These are phyloP conservation scores for Bacidia gigantensis DNA, from an alignment of 495 filamentous ascomycete species.

Conservation along the genomic window DNA sequence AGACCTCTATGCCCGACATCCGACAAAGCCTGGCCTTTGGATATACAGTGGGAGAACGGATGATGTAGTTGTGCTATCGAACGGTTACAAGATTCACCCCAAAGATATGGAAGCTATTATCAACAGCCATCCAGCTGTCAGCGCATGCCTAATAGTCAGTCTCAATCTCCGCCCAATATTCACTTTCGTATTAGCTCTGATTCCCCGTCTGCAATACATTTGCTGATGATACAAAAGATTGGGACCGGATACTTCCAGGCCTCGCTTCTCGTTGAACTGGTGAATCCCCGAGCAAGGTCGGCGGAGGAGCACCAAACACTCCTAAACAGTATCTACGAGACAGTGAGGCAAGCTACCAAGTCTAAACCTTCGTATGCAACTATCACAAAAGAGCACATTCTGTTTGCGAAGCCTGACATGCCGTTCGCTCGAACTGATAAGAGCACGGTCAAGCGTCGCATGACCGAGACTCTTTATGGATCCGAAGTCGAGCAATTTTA, in stretches of 20 bases:
- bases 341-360: conserved; percentile 33
- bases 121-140: conserved; percentile 16
- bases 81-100: conserved; percentile 32
- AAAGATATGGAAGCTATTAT: conserved; percentile 27
- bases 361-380: conserved; percentile 28
- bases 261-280: conserved; percentile 24
- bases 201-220: background rate
- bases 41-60: conserved; percentile 22
- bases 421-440: conserved; percentile 32
- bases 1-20: conserved; percentile 37
- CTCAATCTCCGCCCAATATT: too few relatives aligned
- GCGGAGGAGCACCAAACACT: too few relatives aligned
- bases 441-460: conserved; percentile 29
- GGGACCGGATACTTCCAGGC: conserved; percentile 26
- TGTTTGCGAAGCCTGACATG: conserved; percentile 24
- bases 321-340: conserved; percentile 29
- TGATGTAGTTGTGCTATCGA: conserved; percentile 30
- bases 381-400: conserved; percentile 28
- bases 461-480: conserved; percentile 15
- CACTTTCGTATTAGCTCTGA: too few relatives aligned
- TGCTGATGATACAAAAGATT: too few relatives aligned
- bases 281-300: too few relatives aligned
- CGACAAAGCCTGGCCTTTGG: conserved; percentile 22
- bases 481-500: too few relatives aligned
- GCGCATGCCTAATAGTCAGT: conserved; percentile 22